Evolutionary conservation across 371 early-diverging fungal species (phyloP).

Genomic region (Zychaea mexicana): DNA sequence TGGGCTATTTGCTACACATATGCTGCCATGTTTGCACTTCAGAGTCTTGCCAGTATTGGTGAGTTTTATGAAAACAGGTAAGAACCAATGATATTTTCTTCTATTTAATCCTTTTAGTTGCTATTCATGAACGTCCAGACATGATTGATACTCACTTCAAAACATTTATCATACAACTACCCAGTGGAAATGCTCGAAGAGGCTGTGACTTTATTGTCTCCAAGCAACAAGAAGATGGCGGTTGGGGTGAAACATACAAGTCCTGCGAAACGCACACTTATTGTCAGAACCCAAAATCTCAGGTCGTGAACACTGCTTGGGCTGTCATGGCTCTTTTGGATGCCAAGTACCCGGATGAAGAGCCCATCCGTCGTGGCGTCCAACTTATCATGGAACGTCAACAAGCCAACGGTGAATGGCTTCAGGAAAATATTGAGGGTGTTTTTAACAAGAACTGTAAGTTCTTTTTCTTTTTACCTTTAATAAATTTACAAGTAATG

Average conservation of each 20-base stretch:
- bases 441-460: constrained; percentile 94
- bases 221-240: constrained; percentile 91
- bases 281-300: constrained; percentile 67
- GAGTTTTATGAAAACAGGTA: constrained; percentile 81
- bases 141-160: too few relatives aligned
- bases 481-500: too few relatives aligned
- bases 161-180: too few relatives aligned
- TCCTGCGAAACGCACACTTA: constrained; percentile 77
- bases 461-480: constrained; percentile 11
- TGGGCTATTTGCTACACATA: constrained; percentile 99
- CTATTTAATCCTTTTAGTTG: background rate
- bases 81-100: background rate
- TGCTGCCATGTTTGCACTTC: constrained; percentile 93
- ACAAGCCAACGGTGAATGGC: constrained; percentile 91
- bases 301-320: constrained; percentile 94
- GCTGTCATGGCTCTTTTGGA: constrained; percentile 88
- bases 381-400: constrained; percentile 85
- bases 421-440: constrained; percentile 96
- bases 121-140: too few relatives aligned
- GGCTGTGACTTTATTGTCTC: constrained; percentile 87
- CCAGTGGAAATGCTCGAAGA: constrained; percentile 37
- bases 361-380: constrained; percentile 77
- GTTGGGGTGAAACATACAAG: constrained; percentile 97
- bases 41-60: constrained; percentile 84
- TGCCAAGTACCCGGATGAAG: constrained; percentile 82